A percentile compares a stretch with the other conserved stretches of the same genome.
These are phyloP conservation scores for Phaeosphaeriaceae sp. DNA, from an alignment of 2,329 filamentous ascomycete species.

Conservation along the genomic window DNA sequence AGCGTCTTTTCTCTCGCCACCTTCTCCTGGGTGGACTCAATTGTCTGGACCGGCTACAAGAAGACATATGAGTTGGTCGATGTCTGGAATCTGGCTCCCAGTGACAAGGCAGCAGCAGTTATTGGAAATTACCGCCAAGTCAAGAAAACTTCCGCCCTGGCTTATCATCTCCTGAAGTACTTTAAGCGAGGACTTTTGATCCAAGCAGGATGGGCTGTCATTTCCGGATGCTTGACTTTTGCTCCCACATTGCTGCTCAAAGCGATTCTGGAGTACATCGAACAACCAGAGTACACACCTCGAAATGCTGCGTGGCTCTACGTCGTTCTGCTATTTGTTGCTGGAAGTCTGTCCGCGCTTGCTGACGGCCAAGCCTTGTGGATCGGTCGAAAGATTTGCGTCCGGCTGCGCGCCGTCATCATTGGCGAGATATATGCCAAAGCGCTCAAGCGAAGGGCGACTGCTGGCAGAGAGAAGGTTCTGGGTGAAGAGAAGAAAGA, in stretches of 20 bases:
- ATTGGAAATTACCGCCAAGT: constrained; percentile 83
- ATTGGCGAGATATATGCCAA: constrained; percentile 98
- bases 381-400: constrained; percentile 93
- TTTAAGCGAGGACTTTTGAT: constrained; percentile 79
- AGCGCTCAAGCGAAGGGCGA: constrained; percentile 87
- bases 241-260: constrained; percentile 89
- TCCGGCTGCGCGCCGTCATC: constrained; percentile 90
- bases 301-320: constrained; percentile 94
- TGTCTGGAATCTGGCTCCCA: constrained; percentile 90
- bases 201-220: constrained; percentile 80
- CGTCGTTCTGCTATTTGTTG: constrained; percentile 85
- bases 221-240: constrained; percentile 86
- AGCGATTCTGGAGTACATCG: constrained; percentile 92
- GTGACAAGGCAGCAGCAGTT: constrained; percentile 84
- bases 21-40: constrained; percentile 88
- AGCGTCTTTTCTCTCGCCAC: constrained; percentile 88
- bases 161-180: constrained; percentile 81
- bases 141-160: constrained; percentile 80
- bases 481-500: constrained; percentile 65
- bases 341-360: constrained; percentile 81
- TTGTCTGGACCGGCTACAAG: constrained; percentile 89
- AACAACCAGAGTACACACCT: constrained; percentile 77
- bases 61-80: constrained; percentile 81
- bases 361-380: constrained; percentile 87
- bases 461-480: constrained; percentile 74